phyloP scores from a whole-genome alignment of 1,284 basidiomycete species.

The Microbotryum lychnidis-dioicae region DNA sequence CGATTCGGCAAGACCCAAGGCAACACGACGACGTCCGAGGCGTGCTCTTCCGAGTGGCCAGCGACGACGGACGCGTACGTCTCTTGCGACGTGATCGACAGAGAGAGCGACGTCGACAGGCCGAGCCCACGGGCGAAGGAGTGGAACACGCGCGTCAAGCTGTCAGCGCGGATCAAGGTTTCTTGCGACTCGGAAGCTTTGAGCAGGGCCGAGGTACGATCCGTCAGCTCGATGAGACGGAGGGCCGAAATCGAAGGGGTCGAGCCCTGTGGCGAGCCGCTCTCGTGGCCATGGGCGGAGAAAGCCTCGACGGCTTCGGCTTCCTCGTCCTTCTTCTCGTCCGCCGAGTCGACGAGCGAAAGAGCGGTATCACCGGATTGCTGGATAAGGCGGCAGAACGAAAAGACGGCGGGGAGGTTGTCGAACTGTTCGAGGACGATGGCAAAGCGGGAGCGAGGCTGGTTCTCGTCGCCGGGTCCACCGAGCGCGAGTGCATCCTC shows the following conservation, averaged over 20 bases:
- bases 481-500: neutral
- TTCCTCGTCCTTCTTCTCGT: constrained; percentile 1
- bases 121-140: constrained; percentile 70
- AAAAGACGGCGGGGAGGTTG: constrained; percentile 57
- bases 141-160: constrained; percentile 68
- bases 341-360: neutral
- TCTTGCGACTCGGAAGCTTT: constrained; percentile 63
- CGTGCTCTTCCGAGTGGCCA: constrained; percentile 52
- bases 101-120: constrained; percentile 50
- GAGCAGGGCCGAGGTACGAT: constrained; percentile 76
- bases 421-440: constrained; percentile 87
- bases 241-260: constrained; percentile 43
- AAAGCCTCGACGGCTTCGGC: constrained; percentile 20
- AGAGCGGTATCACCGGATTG: constrained; percentile 24
- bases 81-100: constrained; percentile 60
- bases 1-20: constrained; percentile 57
- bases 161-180: constrained; percentile 61
- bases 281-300: neutral
- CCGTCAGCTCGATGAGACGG: constrained; percentile 79
- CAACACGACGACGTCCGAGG: constrained; percentile 66
- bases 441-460: constrained; percentile 51
- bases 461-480: constrained; percentile 5
- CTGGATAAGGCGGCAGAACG: constrained; percentile 47
- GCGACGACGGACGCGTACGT: constrained; percentile 63
- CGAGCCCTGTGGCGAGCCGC: neutral